phyloP scores from a whole-genome alignment of 768 basidiomycete genomes.

The Mrakia blollopis region DNA sequence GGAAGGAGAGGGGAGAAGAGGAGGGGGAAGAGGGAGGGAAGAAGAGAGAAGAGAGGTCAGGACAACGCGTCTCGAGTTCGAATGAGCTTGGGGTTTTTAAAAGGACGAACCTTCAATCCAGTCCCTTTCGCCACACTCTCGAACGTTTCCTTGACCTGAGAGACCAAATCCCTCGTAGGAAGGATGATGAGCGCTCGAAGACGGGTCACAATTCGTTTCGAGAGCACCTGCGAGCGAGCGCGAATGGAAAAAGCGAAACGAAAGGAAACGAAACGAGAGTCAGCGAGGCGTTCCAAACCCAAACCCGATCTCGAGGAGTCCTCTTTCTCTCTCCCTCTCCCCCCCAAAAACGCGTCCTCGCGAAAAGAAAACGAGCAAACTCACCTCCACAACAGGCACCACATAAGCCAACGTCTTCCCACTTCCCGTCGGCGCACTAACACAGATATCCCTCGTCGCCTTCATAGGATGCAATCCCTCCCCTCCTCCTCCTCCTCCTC shows the following conservation, averaged over 20 bases:
- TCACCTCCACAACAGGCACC: constrained; percentile 81
- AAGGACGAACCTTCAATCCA: constrained; percentile 63
- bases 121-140: constrained; percentile 78
- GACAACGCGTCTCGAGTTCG: background rate
- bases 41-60: background rate
- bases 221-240: constrained; percentile 55
- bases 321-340: background rate
- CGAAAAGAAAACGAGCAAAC: constrained; percentile 22
- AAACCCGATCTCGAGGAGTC: no score
- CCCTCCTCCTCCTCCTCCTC: constrained; percentile 42
- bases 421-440: constrained; percentile 95
- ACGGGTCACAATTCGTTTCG: constrained; percentile 68
- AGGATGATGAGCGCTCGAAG: constrained; percentile 82
- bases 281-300: background rate
- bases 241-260: background rate
- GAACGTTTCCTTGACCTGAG: constrained; percentile 87
- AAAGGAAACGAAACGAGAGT: background rate
- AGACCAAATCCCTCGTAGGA: constrained; percentile 88
- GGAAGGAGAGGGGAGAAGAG: background rate
- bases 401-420: constrained; percentile 98
- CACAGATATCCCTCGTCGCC: constrained; percentile 74
- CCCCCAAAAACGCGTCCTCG: no score
- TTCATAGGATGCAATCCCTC: constrained; percentile 62
- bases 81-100: background rate
- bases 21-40: background rate